Percentiles rank a stretch among this genome's conserved stretches.
These are phyloP conservation scores for Globisporangium viniferum DNA, from an alignment of 352 stramenopile genomes.

Conservation along the genomic window DNA sequence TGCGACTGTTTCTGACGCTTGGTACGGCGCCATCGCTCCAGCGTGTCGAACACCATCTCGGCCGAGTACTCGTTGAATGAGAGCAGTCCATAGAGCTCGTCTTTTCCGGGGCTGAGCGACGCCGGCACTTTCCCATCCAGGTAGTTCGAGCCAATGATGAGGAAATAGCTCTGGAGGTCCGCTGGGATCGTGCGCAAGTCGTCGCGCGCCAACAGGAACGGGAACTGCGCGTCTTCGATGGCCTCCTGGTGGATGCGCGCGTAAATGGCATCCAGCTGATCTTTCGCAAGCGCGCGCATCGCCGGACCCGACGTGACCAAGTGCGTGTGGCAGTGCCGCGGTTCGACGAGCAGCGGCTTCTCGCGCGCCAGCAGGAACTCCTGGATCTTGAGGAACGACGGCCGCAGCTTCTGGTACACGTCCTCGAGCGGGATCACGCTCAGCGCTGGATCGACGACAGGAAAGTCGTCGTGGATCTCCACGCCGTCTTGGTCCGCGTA, in stretches of 20 bases:
- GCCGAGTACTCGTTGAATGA: slow-evolving; percentile 39
- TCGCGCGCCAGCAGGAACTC: slow-evolving; percentile 22
- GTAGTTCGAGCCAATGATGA: slow-evolving; percentile 59
- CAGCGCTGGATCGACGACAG: slow-evolving; percentile 23
- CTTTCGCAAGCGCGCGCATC: slow-evolving; percentile 23
- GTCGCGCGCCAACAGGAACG: slow-evolving; percentile 49
- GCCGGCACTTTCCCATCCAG: slow-evolving; percentile 43
- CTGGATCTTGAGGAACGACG: slow-evolving; percentile 43
- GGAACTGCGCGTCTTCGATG: slow-evolving; percentile 53
- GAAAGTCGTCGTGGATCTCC: slow-evolving; percentile 43
- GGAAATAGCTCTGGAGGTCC: slow-evolving; percentile 48
- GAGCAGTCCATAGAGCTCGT: slow-evolving; percentile 56
- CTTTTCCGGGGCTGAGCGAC: slow-evolving; percentile 46
- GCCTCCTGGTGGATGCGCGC: slow-evolving; percentile 32
- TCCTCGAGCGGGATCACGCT: slow-evolving; percentile 19
- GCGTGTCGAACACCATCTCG: slow-evolving; percentile 58
- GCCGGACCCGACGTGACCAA: slow-evolving; percentile 23
- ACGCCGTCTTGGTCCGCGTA: slow-evolving; percentile 44
- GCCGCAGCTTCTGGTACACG: slow-evolving; percentile 42
- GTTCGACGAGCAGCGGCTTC: slow-evolving; percentile 33
- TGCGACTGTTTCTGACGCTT: slow-evolving; percentile 56
- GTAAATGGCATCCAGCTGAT: slow-evolving; percentile 25
- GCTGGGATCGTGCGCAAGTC: slow-evolving; percentile 41
- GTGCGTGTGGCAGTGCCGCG: slow-evolving; percentile 50
- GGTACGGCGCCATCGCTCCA: slow-evolving; percentile 62